Conservation (phyloP, 257 asterid species). For the Jacaranda copaia region DNA sequence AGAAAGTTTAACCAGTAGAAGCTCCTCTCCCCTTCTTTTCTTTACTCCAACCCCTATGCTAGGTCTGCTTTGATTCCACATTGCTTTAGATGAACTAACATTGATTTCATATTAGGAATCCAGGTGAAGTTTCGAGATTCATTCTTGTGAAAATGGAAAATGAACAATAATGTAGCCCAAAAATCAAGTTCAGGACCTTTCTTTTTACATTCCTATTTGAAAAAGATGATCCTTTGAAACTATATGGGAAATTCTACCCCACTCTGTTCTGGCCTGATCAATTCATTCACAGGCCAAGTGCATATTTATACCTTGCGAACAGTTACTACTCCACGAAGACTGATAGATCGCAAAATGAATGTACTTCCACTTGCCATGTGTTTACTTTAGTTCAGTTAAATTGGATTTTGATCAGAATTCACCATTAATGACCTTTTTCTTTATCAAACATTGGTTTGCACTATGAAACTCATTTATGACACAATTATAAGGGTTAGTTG, state of each 20-base stretch:
- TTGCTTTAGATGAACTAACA: not conserved
- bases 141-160: not conserved
- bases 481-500: not conserved
- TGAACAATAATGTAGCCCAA: not conserved
- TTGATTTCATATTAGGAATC: not conserved
- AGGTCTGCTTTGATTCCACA: slow-evolving; percentile 7
- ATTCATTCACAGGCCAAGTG: slow-evolving; percentile 4
- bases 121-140: not conserved
- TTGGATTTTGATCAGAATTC: not conserved
- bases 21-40: not conserved
- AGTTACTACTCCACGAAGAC: not conserved
- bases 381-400: not conserved
- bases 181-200: not conserved
- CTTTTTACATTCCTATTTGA: not conserved
- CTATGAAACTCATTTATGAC: not conserved
- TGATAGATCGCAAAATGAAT: not conserved
- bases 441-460: not conserved
- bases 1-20: not conserved
- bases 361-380: slow-evolving; percentile 18
- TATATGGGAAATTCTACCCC: not conserved
- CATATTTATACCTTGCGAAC: not conserved
- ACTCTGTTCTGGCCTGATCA: not conserved
- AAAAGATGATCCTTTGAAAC: slow-evolving; percentile 17
- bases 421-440: not conserved
- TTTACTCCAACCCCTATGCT: slow-evolving; percentile 18